Percentiles rank a stretch among this genome's conserved stretches.
Evolutionary conservation across 202 grass and related monocot species (phyloP).

Genomic region (Miscanthus sacchariflorus): DNA sequence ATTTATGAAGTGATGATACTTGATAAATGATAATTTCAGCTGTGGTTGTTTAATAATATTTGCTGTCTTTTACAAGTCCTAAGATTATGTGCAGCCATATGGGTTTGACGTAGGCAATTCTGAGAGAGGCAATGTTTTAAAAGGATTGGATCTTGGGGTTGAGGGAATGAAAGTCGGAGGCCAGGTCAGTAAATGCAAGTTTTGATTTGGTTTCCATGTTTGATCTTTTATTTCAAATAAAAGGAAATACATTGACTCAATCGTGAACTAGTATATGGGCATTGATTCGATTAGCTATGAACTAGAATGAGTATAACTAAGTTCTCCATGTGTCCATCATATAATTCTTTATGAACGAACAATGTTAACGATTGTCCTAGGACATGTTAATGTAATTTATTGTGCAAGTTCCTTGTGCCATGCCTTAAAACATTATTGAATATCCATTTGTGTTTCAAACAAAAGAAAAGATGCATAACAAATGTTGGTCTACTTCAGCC

Average conservation of each 20-base stretch:
- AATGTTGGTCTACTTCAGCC: neutral
- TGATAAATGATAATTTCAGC: neutral
- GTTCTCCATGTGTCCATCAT: constrained; percentile 7
- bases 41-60: neutral
- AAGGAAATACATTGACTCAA: neutral
- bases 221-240: constrained; percentile 19
- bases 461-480: constrained; percentile 21
- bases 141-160: constrained; percentile 94
- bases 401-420: neutral
- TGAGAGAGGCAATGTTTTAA: constrained; percentile 87
- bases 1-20: neutral
- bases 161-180: constrained; percentile 96
- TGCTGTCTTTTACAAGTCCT: neutral
- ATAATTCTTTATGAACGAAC: constrained; percentile 3
- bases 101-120: constrained; percentile 97
- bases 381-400: constrained; percentile 6
- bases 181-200: constrained; percentile 62
- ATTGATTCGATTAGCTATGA: neutral
- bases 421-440: constrained; percentile 17
- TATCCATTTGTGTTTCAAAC: constrained; percentile 2
- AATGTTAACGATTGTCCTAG: constrained; percentile 19
- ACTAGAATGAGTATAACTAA: neutral
- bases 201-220: constrained; percentile 37
- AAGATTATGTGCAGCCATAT: constrained; percentile 73
- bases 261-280: neutral